Evolutionary conservation across 768 basidiomycete genomes (phyloP).

Genomic region (Trichaptum fuscoviolaceum): DNA sequence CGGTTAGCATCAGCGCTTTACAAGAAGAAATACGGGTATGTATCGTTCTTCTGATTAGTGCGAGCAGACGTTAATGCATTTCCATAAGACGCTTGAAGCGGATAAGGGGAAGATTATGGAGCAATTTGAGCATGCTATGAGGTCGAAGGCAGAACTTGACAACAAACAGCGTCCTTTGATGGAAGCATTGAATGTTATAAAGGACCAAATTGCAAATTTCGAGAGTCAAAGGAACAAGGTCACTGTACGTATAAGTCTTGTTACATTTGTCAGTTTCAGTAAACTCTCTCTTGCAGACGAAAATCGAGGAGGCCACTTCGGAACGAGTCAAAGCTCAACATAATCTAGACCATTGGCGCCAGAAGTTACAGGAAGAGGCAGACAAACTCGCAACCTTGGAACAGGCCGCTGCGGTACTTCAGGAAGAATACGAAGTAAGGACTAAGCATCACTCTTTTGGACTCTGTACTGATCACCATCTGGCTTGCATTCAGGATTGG

Average conservation of each 20-base stretch:
- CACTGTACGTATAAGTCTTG: constrained; percentile 32
- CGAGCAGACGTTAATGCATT: constrained; percentile 2
- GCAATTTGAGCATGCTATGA: constrained; percentile 45
- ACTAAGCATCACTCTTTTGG: not conserved
- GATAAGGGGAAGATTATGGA: constrained; percentile 43
- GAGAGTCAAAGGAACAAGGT: constrained; percentile 37
- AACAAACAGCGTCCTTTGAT: constrained; percentile 38
- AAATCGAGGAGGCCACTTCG: constrained; percentile 44
- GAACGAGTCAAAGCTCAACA: constrained; percentile 47
- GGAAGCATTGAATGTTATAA: constrained; percentile 38
- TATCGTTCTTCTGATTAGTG: constrained; percentile 5
- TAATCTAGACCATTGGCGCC: constrained; percentile 39
- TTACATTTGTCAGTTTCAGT: constrained; percentile 4
- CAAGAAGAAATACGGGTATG: constrained; percentile 50
- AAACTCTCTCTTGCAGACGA: constrained; percentile 32
- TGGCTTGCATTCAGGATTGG: constrained; percentile 45
- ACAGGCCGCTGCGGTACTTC: constrained; percentile 41
- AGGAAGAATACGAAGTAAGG: constrained; percentile 60
- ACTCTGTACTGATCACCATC: not conserved
- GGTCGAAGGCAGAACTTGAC: constrained; percentile 44
- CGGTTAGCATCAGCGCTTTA: constrained; percentile 54
- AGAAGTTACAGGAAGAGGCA: constrained; percentile 49
- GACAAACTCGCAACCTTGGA: constrained; percentile 40
- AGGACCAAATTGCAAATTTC: constrained; percentile 46
- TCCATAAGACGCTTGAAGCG: constrained; percentile 27